Base-by-base conservation (phyloP, 306 rosid genomes). In the Rosa chinensis region DNA sequence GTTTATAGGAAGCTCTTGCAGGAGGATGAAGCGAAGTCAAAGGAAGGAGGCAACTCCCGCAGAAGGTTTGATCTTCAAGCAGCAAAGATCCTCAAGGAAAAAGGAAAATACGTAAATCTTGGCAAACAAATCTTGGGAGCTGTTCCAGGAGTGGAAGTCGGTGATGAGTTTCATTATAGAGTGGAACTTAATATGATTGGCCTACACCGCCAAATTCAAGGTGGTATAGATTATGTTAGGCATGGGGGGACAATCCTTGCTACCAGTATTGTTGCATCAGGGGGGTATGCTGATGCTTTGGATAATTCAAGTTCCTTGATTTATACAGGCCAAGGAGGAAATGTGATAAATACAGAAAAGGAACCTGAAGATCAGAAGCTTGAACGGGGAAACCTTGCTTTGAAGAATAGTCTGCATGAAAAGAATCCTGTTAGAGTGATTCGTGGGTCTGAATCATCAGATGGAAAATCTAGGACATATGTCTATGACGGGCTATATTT, bases 311-410 rank as follows among this genome's bases (percentile, higher is more conserved):
- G 90, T 83, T 87, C 86, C 80, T 83, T 95, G 88, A 81, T 79
- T 53, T 95, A 92, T 80, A 89, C 94, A 0, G 99, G 99, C 45
- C 98, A 92, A 81, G 99, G 99, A 76, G 99, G 98, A 67, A 91
- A 90, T 90, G 84, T 95, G 77, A 82, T 90, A 85, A 78, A 80
- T 69, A 47, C 78, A 35, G 92, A 66, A 53, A 95, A 85, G 83
- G 86, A 86, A 80, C 99, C 98, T n/a, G 99, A 91, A 83, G 98
- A 95, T 81, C 97, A 95, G 85, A 95, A 90, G 89, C 98, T 92
- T 81, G 90, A 89, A 79, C 87, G 97, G 78, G 99, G 99, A 73
- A 95, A 95, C 80, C 98, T 95, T 72, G 95, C 97, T 62, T 68
- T 95, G 93, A 91, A 87, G 85, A 95, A 87, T 78, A 95, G 98